These are phyloP conservation scores for Tetrapisispora fleetii DNA, from an alignment of 805 yeast species.

Conservation along the genomic window DNA sequence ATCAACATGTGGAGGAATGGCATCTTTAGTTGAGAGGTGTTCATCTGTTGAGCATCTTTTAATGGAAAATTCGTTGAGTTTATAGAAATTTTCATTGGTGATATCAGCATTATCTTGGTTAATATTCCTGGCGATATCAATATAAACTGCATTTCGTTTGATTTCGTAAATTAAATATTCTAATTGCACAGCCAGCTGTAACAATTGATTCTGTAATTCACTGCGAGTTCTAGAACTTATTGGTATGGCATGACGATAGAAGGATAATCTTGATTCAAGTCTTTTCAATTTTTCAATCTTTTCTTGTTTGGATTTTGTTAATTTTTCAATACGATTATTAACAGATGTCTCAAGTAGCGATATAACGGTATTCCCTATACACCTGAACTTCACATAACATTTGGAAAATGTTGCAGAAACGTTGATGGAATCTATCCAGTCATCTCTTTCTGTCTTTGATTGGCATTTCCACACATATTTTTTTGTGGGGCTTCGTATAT, in stretches of 20 bases:
- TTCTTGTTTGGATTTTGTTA: constrained; percentile 28
- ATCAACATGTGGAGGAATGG: background rate
- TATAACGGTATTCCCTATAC: constrained; percentile 24
- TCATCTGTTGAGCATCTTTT: background rate
- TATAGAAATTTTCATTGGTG: background rate
- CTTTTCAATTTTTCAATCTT: constrained; percentile 32
- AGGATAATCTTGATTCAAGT: constrained; percentile 29
- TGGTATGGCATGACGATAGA: constrained; percentile 44
- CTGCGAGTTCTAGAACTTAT: constrained; percentile 45
- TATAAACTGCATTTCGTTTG: constrained; percentile 35
- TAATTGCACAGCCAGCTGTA: constrained; percentile 40
- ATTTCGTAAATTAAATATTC: constrained; percentile 51
- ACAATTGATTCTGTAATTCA: constrained; percentile 35
- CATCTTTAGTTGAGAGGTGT: background rate
- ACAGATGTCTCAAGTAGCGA: constrained; percentile 20
- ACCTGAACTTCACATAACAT: constrained; percentile 14
- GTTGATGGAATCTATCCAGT: constrained; percentile 46
- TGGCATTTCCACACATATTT: constrained; percentile 35
- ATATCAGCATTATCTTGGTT: background rate
- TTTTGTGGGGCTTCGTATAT: constrained; percentile 34
- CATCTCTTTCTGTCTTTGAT: constrained; percentile 37
- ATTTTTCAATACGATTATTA: constrained; percentile 29
- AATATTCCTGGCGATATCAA: constrained; percentile 22
- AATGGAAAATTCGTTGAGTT: background rate
- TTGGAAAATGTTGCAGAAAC: constrained; percentile 19